Evolutionary conservation across 2,329 filamentous ascomycete species (phyloP), one percentile per base, ranked within the genome.

Genomic region (Paramyrothecium sp.): DNA sequence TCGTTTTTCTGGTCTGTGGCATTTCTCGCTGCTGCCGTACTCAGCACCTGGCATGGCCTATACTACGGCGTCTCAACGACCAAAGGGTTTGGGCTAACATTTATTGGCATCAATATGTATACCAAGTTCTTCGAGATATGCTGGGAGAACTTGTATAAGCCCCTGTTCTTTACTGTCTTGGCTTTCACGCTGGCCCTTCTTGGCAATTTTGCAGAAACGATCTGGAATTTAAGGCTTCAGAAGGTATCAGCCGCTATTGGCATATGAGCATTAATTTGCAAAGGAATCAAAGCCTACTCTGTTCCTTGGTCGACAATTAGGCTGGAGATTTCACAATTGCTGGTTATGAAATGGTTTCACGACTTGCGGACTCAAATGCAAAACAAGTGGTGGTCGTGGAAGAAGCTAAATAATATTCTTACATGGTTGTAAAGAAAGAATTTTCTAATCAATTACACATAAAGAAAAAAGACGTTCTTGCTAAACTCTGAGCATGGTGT

Each of bases 91-190:
- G 56, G 56, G 13, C 46, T 57, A 16, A 57, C 56, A 2, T 57
- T 57, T 20, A 26, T 57, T 7, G 56, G 56, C 17, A 57, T 57
- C 21, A 51, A 54, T n/a, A 26, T 57, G n/a, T 57, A 54, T 26
- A 57, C 56, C 44, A 57, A 54, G 47, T 57, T 49, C 34, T 57
- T 54, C 20, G 56, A 57, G 34, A 16, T 44, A 16, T 51, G 13
- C 44, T 54, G 34, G 21, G 51, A 53, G 44, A 46, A 53, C 47
- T 47, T 33, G n/a, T 57, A 52, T 13, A 57, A 57, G 47, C 17
- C 56, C 12, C 8, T 57, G 7, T 54, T 57, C 56, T 57, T 57
- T 33, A 48, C 56, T 3, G 23, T 54, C 5, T 26, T 57, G 46
- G 51, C 56, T 16, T 23, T n/a, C 5, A 41, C 52, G 3, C 46